Evolutionary conservation across 176 grass and related monocot species (phyloP), one percentile per base, ranked within the genome.

Genomic region (Aegilops speltoides): DNA sequence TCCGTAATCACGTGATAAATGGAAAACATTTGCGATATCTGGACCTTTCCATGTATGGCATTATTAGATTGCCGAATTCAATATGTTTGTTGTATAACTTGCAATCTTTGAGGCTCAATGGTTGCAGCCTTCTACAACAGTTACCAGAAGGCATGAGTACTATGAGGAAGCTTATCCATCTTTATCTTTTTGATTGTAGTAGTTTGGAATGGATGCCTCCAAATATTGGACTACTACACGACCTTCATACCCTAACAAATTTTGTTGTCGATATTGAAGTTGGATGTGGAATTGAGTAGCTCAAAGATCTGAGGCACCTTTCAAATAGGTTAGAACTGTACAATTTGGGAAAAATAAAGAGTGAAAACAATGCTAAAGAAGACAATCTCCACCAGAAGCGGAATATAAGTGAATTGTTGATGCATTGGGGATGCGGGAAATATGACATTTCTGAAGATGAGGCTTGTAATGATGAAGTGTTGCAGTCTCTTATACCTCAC

Each of bases 271-370:
- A 74, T 15, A 54, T 20, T 26, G 10, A 4, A 74, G 40, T 12
- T 54, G 78, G 68, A 0, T 19, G 13, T 25, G 85, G 85, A 36
- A 87, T 87, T 0, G 77, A 87, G 26, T 54, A 87, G 85, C 77
- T 81, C 26, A 63, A 64, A 64, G 28, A 80, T 5, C 5, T 87
- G 40, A 7, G 9, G 5, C 54, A 87, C 3, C 77, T 87, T 64
- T 25, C 3, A 13, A 52, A 73, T 26, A 80, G 3, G 7, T 48
- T 86, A 25, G 54, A 34, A 25, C 20, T 80, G 5, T 86, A 20
- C 19, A 87, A 80, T 20, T 50, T 87, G 43, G 8, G 2, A 4
- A 50, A 87, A 26, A 31, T 80, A 26, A 87, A 73, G 36, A 64
- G 4, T 14, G 22, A 17, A 8, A 5, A 28, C 7, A 26, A 73